These are phyloP conservation scores for Coprinopsis strossmayeri DNA, from an alignment of 768 basidiomycete genomes.

Conservation along the genomic window DNA sequence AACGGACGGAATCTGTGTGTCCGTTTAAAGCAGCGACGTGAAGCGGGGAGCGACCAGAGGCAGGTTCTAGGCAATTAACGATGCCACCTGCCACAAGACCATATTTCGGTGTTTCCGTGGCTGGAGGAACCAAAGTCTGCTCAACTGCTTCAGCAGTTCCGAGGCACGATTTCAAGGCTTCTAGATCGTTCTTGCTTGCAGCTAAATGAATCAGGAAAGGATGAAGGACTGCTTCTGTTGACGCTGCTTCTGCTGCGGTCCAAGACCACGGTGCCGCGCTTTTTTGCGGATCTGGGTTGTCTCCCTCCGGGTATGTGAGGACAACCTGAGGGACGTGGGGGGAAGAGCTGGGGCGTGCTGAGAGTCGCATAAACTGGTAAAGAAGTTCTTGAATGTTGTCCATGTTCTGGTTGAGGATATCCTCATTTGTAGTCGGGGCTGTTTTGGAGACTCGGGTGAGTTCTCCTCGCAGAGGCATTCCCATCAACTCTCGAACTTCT, in stretches of 20 bases:
- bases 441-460: constrained; percentile 52
- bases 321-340: constrained; percentile 29
- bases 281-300: constrained; percentile 19
- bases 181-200: constrained; percentile 61
- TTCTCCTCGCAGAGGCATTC: constrained; percentile 82
- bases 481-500: constrained; percentile 71
- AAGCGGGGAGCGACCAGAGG: constrained; percentile 69
- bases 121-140: constrained; percentile 15
- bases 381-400: constrained; percentile 62
- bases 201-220: constrained; percentile 79
- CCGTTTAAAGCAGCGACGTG: constrained; percentile 77
- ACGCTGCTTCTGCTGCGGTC: constrained; percentile 70
- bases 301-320: constrained; percentile 23
- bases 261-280: constrained; percentile 66
- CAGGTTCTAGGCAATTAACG: constrained; percentile 64
- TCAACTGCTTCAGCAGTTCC: constrained; percentile 19
- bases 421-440: constrained; percentile 30
- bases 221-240: constrained; percentile 62
- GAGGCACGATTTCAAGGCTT: constrained; percentile 57
- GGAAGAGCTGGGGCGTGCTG: constrained; percentile 26
- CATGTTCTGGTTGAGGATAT: constrained; percentile 38
- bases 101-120: constrained; percentile 23
- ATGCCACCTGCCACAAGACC: constrained; percentile 56
- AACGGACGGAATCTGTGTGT: constrained; percentile 31
- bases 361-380: constrained; percentile 62